A percentile compares a stretch with the other conserved stretches of the same genome.
Conservation (phyloP, 2,329 filamentous ascomycete species). For the Blastomyces emzantsi region DNA sequence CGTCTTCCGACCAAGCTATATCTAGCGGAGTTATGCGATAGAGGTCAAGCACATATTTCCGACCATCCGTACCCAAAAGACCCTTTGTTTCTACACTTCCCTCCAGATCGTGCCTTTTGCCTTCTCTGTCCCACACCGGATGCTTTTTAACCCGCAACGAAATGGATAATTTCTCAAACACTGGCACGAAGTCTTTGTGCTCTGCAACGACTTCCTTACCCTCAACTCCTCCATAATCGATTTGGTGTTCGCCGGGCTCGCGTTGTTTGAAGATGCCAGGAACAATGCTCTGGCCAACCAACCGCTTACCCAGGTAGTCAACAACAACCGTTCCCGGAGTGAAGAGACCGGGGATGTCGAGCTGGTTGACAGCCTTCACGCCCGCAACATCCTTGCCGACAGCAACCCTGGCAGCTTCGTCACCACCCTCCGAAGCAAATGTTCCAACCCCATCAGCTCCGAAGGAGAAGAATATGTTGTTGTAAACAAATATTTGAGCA, state of each 20-base stretch:
- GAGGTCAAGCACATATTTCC: conserved; percentile 94
- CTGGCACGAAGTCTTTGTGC: conserved; percentile 71
- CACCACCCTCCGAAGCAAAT: conserved; percentile 90
- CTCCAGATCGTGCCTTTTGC: conserved; percentile 80
- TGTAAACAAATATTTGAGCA: conserved; percentile 98
- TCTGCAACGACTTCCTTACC: conserved; percentile 92
- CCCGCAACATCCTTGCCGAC: conserved; percentile 95
- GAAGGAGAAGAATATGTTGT: conserved; percentile 99
- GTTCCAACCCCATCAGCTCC: conserved; percentile 96
- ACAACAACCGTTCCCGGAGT: conserved; percentile 94
- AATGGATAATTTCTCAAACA: conserved; percentile 87
- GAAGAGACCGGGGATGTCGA: conserved; percentile 90
- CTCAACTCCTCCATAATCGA: conserved; percentile 96
- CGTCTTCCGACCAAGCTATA: conserved; percentile 79
- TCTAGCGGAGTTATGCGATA: conserved; percentile 93
- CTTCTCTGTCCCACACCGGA: conserved; percentile 95
- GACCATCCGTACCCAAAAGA: conserved; percentile 87
- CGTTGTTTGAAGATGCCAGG: conserved; percentile 99
- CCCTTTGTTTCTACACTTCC: conserved; percentile 97
- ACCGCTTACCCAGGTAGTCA: conserved; percentile 92
- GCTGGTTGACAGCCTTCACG: conserved; percentile 90
- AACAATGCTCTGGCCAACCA: conserved; percentile 96
- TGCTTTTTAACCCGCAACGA: conserved; percentile 88
- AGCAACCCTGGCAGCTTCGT: conserved; percentile 90
- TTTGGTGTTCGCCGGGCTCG: conserved; percentile 95